These are phyloP conservation scores for Mucor circinelloides DNA, from an alignment of 371 early-diverging fungal species.

Conservation along the genomic window DNA sequence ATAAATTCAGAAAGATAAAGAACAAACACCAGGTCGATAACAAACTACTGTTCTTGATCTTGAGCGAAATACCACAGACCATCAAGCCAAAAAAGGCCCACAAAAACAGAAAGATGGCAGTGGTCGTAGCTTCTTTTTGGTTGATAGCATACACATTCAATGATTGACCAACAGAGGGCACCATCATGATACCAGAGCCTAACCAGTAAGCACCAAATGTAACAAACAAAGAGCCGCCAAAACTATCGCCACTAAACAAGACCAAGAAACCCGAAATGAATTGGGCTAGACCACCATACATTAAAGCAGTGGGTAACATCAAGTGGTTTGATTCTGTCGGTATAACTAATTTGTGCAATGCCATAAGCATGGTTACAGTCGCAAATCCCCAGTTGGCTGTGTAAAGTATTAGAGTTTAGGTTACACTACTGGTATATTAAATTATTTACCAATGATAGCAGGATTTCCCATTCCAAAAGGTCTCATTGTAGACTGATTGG, in stretches of 20 bases:
- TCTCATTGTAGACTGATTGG: not conserved
- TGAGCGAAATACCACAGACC: conserved; percentile 27
- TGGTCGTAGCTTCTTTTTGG: conserved; percentile 25
- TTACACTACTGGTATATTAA: not conserved
- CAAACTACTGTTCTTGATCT: conserved; percentile 33
- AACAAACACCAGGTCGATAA: conserved; percentile 33
- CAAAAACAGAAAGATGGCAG: conserved; percentile 32
- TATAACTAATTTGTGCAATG: conserved; percentile 13
- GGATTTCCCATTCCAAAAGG: conserved; percentile 15
- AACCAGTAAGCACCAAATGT: conserved; percentile 36
- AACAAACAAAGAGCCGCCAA: conserved; percentile 42
- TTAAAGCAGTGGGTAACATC: conserved; percentile 13
- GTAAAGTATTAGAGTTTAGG: not conserved
- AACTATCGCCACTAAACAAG: conserved; percentile 40
- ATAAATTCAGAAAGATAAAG: conserved; percentile 41
- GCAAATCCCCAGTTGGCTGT: conserved; percentile 19
- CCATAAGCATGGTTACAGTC: conserved; percentile 12
- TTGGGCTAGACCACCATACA: conserved; percentile 24
- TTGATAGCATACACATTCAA: conserved; percentile 30
- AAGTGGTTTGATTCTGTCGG: conserved; percentile 12
- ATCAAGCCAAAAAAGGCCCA: conserved; percentile 46
- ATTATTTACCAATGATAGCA: conserved; percentile 12
- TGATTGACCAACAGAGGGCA: conserved; percentile 32
- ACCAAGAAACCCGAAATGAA: conserved; percentile 45
- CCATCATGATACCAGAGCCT: conserved; percentile 25